Evolutionary conservation across 1,284 basidiomycete species (phyloP), one percentile per base, ranked within the genome.

Genomic region (Fomitopsis schrenkii): DNA sequence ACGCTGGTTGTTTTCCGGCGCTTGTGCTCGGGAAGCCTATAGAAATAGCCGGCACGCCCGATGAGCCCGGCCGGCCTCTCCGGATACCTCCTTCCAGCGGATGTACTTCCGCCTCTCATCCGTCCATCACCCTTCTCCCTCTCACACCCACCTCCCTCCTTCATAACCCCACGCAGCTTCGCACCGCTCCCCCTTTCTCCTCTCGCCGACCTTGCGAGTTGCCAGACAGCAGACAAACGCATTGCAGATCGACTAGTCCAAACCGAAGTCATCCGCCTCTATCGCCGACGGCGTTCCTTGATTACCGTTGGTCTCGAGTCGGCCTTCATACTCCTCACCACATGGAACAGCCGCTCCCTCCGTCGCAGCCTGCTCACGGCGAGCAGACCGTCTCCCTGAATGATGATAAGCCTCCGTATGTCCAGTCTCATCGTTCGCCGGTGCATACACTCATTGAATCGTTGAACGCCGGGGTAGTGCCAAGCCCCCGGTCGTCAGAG

Each of bases 401-500:
- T 46, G 58, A 64, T 38, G 41, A 56, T 4, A 64, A 61, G n/a
- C 30, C 55, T 14, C 26, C 64, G 63, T 62, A 38, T 22, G 48
- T 50, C 33, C 28, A 17, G 61, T 61, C 22, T n/a, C 53, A 48
- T 5, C 33, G 22, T 17, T 57, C 17, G 40, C 33, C 57, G 52
- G n/a, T 19, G 33, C 50, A 28, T 22, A 15, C 28, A 41, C 17
- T 35, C 19, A 36, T 22, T 22, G 22, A 12, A 17, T 55, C n/a
- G 30, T 44, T 14, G 30, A 41, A 53, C 19, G 44, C 38, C 17
- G 30, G 55, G 26, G 14, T 41, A 80, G 80, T 55, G 68, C 77
- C 52, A 84, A 83, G 68, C 63, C 81, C 19, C 86, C 87, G 59
- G 82, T 91, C 59, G 78, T 87, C 55, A 80, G 90, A 68, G 89